Evolutionary conservation across 345 rosid species (phyloP), one percentile per base, ranked within the genome.

Genomic region (Ceriops tagal): DNA sequence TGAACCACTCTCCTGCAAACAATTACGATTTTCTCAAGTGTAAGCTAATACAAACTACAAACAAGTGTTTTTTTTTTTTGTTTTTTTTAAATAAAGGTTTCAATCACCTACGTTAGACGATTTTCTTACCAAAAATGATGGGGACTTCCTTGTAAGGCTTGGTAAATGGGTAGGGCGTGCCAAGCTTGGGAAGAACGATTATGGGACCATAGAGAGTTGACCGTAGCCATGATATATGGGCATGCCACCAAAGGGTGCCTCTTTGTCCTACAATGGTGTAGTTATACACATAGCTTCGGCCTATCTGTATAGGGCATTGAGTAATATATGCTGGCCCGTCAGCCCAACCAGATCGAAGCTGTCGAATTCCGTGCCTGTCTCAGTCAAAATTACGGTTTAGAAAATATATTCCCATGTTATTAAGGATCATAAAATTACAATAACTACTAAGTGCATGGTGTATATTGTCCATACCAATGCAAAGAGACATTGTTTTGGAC

Each of bases 191-290:
- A 22, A 69, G 51, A 61, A 69, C 52, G 18, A 69, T 52, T 6
- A 69, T 16, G 16, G 73, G 66, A 18, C 66, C 73, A 2, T 69
- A 18, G 5, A 69, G 24, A 51, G 73, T 49, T 34, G 73, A 51
- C 26, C 73, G 61, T 21, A 69, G 51, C 73, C 73, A 69, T 59
- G 72, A 67, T 16, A 58, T 58, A 27, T 67, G 71, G 1, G 71
- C 71, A 67, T 67, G 71, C 71, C 72, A 68, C 65, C 65, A 68
- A n/a, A 68, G 72, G 21, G 72, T 68, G 55, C 72, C 72, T 31
- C 72, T 68, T 49, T 69, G 73, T 19, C 73, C 73, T 35, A 52
- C 60, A 18, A 61, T 52, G 39, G 73, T 61, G 58, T 60, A 69
- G 53, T 69, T 69, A 13, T 69, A 69, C n/a, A 69, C 73, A 24